Conservation (phyloP, 306 rosid species). For the Corylus avellana region DNA sequence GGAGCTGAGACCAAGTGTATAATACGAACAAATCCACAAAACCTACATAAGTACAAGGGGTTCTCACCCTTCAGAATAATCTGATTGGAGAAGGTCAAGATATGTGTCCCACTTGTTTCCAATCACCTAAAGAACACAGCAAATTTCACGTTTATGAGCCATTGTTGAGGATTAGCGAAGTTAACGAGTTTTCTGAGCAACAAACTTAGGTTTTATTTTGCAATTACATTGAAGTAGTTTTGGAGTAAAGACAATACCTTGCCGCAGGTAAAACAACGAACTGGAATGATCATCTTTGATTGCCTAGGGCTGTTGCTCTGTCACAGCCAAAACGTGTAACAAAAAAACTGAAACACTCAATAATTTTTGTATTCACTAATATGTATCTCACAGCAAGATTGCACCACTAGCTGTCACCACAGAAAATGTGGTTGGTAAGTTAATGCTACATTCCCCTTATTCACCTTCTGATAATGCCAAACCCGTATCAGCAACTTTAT, state of each 20-base stretch:
- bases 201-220: neutral
- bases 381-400: too few species aligned
- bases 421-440: too few species aligned
- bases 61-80: conserved; percentile 82
- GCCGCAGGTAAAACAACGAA: conserved; percentile 90
- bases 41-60: neutral
- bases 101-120: conserved; percentile 96
- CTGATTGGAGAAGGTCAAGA: conserved; percentile 87
- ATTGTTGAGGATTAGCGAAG: neutral
- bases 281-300: conserved; percentile 73
- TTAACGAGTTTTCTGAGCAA: neutral
- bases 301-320: neutral
- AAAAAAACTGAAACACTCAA: too few species aligned
- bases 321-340: too few species aligned
- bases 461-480: too few species aligned
- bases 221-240: neutral
- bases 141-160: neutral
- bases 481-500: too few species aligned
- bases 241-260: conserved; percentile 38
- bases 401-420: too few species aligned
- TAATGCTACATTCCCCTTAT: too few species aligned
- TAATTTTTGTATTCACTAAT: too few species aligned
- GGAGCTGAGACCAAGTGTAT: too few species aligned
- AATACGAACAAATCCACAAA: too few species aligned
- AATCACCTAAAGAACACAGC: conserved; percentile 55